A percentile compares a stretch with the other conserved stretches of the same genome.
These are phyloP conservation scores for Salix suchowensis DNA, from an alignment of 345 rosid species.

Conservation along the genomic window DNA sequence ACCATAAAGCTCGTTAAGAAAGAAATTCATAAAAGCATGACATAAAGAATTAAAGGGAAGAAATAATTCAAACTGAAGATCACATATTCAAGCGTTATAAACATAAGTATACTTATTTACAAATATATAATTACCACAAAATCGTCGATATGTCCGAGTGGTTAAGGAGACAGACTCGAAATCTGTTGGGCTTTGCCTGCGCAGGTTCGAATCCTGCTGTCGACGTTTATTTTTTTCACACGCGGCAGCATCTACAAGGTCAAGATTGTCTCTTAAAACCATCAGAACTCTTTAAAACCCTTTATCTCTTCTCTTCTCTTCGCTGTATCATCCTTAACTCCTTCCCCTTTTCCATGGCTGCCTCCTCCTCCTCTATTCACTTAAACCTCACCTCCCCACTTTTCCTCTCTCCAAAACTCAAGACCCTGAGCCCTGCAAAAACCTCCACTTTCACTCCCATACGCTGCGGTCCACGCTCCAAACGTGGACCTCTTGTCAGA, in stretches of 20 bases:
- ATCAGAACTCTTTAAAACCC: too few species aligned
- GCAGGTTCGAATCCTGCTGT: slow-evolving; percentile 92
- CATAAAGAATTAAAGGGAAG: too few species aligned
- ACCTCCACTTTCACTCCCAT: slow-evolving; percentile 17
- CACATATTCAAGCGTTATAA: too few species aligned
- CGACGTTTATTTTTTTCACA: slow-evolving; percentile 24
- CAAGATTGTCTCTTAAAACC: background rate
- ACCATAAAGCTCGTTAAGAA: too few species aligned
- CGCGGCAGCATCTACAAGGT: background rate
- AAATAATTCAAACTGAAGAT: too few species aligned
- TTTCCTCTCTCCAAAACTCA: slow-evolving; percentile 11
- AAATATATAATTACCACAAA: background rate
- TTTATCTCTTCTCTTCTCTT: too few species aligned
- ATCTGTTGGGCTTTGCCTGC: slow-evolving; percentile 83
- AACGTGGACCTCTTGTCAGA: slow-evolving; percentile 82
- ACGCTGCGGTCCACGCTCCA: slow-evolving; percentile 65
- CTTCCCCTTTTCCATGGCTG: background rate
- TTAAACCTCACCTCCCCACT: slow-evolving; percentile 18
- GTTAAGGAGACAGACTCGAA: slow-evolving; percentile 96
- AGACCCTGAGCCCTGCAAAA: background rate
- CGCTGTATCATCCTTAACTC: too few species aligned
- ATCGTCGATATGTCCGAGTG: slow-evolving; percentile 94
- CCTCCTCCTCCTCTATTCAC: background rate
- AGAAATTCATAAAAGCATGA: too few species aligned
- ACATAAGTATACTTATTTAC: accelerated